These are phyloP conservation scores for Lenwebbia sp. DNA, from an alignment of 345 rosid genomes.

Conservation along the genomic window DNA sequence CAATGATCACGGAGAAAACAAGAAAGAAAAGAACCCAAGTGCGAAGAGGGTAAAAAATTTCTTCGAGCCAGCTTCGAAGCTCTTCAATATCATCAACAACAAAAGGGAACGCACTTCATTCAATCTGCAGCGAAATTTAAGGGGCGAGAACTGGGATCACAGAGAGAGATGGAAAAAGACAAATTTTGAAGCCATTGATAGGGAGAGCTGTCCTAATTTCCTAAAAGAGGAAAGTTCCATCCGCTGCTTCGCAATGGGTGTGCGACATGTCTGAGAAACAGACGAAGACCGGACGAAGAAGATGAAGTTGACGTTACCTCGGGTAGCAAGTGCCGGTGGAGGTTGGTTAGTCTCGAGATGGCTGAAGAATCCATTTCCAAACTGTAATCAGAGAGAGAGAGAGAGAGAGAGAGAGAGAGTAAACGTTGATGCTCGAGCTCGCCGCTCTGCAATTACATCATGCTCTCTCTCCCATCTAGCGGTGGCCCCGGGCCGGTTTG, in stretches of 20 bases:
- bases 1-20: neutral
- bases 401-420: neutral
- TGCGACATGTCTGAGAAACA: neutral
- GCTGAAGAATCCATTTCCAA: neutral
- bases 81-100: neutral
- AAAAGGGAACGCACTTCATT: neutral
- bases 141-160: neutral
- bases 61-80: neutral
- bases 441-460: too few species aligned
- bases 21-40: neutral
- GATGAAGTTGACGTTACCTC: neutral
- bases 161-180: neutral
- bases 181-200: neutral
- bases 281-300: neutral
- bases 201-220: neutral
- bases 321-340: neutral
- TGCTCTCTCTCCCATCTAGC: too few species aligned
- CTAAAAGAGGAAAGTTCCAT: neutral
- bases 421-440: too few species aligned
- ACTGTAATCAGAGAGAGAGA: neutral
- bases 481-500: too few species aligned
- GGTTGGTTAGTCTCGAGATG: conserved; percentile 1
- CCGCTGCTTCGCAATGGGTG: neutral
- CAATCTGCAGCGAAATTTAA: neutral
- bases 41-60: neutral